Evolutionary conservation across 1,284 basidiomycete genomes (phyloP), one percentile per base, ranked within the genome.

Genomic region (Cryptococcus depauperatus): DNA sequence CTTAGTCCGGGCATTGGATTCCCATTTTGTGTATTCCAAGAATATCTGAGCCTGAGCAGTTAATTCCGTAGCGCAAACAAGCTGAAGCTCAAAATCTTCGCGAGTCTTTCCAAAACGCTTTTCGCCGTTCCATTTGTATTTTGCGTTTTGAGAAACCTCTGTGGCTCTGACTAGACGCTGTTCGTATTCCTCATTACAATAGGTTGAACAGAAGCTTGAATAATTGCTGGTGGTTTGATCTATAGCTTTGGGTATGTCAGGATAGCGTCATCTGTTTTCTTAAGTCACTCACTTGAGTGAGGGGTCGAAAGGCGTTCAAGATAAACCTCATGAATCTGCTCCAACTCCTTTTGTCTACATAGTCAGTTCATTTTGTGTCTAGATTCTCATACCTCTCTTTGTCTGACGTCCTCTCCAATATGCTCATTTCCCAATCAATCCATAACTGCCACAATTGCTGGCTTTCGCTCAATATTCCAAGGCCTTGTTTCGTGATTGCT

Each of bases 181-280:
- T 62, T 92, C 88, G 61, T 96, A 96, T 44, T 82, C 77, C 14
- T 77, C 70, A 0, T 82, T 74, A 48, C 80, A 79, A 67, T 84
- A 77, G 33, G 78, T 77, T 0, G 87, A 87, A 16, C 87, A 85
- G 68, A 92, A 93, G 0, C 82, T 79, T 2, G 90, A 93, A 64
- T 91, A 95, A 2, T 78, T 74, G 57, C 86, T 80, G 46, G 83
- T 82, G 0, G 88, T 91, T 16, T 83, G 78, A 30, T 87, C 84
- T 43, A 82, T 76, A 9, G 58, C 72, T 67, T 50, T 7, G 35
- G 4, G n/a, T 7, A n/a, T 37, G n/a, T 37, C 2, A 8, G 23
- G 43, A 23, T 18, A 37, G 9, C n/a, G n/a, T n/a, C n/a, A 9
- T 29, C n/a, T 29, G n/a, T 29, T 29, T 29, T n/a, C n/a, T n/a